Conservation (phyloP, 768 basidiomycete species). For the Suillus cothurnatus region DNA sequence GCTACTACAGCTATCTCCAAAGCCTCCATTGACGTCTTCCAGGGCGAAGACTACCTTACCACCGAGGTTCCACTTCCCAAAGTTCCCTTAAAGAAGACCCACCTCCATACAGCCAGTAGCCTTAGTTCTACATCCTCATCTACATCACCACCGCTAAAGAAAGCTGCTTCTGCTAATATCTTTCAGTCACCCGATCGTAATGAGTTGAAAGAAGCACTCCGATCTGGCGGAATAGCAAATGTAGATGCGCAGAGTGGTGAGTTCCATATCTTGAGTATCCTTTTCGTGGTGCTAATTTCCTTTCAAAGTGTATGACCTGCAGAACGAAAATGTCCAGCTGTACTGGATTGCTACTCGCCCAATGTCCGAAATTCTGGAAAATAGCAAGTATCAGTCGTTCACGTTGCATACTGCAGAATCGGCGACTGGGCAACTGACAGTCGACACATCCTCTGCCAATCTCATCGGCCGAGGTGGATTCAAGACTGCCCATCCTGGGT, state of each 20-base stretch:
- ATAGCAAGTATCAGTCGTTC: neutral
- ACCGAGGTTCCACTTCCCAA: neutral
- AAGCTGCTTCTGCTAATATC: neutral
- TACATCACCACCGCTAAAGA: neutral
- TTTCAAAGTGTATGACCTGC: neutral
- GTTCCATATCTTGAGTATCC: neutral
- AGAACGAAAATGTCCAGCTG: neutral
- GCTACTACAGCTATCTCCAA: no score
- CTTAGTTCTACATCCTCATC: neutral
- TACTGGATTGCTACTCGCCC: neutral
- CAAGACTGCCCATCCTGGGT: neutral
- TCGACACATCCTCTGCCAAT: neutral
- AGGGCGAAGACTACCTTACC: neutral
- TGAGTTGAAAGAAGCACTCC: neutral
- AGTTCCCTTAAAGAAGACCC: neutral
- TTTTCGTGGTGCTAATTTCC: neutral
- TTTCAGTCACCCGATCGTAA: neutral
- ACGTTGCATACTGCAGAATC: neutral
- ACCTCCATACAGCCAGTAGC: neutral
- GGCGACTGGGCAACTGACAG: neutral
- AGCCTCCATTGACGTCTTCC: neutral
- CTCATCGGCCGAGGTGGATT: neutral
- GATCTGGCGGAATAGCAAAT: neutral
- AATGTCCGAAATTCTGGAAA: neutral
- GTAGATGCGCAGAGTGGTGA: neutral